These are phyloP conservation scores for Rosellinia necatrix DNA, from an alignment of 2,329 filamentous ascomycete genomes.

Conservation along the genomic window DNA sequence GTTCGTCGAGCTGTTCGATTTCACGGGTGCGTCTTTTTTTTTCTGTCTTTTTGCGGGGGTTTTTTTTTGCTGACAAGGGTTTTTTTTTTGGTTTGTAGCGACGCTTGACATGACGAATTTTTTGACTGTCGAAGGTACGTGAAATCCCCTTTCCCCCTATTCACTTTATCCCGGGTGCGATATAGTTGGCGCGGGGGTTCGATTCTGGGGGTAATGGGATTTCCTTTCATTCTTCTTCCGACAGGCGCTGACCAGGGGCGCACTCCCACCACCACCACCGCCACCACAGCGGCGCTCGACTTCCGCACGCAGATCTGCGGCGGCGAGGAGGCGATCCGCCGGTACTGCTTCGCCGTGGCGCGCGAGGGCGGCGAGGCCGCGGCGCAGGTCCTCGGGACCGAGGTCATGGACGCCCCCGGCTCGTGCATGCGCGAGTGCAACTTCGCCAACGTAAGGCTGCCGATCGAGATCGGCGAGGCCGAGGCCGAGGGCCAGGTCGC, in stretches of 20 bases:
- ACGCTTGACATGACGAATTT: conserved; percentile 64
- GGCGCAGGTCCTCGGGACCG: conserved; percentile 58
- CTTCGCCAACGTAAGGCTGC: conserved; percentile 63
- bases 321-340: conserved; percentile 61
- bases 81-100: conserved; percentile 42
- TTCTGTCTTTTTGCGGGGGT: background rate
- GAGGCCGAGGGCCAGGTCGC: conserved; percentile 28
- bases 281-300: conserved; percentile 53
- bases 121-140: conserved; percentile 53
- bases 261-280: conserved; percentile 17
- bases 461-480: conserved; percentile 38
- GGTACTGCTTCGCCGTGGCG: conserved; percentile 57
- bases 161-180: background rate
- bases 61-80: background rate
- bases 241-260: too few relatives aligned
- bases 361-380: conserved; percentile 55
- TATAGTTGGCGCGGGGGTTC: too few relatives aligned
- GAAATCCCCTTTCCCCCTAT: background rate
- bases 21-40: conserved; percentile 29
- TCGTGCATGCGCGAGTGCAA: conserved; percentile 50
- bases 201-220: background rate
- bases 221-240: background rate
- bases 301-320: conserved; percentile 61
- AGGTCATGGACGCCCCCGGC: conserved; percentile 57
- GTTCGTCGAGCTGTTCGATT: conserved; percentile 45